A percentile compares a stretch with the other conserved stretches of the same genome.
Evolutionary conservation across 345 rosid genomes (phyloP).

Genomic region (Zanthoxylum bungeanum): DNA sequence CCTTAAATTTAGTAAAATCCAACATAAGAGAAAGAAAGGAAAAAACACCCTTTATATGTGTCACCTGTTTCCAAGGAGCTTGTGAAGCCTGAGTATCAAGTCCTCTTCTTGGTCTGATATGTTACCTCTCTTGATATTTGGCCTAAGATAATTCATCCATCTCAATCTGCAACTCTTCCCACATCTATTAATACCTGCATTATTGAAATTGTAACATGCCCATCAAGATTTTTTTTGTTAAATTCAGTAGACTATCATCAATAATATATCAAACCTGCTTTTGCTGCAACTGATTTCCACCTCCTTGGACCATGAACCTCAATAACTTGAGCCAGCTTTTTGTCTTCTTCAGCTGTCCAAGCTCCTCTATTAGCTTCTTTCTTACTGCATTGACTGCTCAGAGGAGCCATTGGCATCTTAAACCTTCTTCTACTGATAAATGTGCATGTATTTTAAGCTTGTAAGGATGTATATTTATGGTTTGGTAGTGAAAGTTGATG

Average conservation of each 20-base stretch:
- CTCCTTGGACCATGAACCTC: conserved; percentile 45
- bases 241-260: neutral
- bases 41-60: too few species aligned
- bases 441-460: neutral
- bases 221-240: neutral
- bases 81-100: conserved; percentile 50
- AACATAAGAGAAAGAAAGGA: too few species aligned
- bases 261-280: conserved; percentile 33
- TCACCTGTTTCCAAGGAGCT: conserved; percentile 55
- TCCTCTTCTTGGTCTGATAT: conserved; percentile 61
- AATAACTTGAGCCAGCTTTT: conserved; percentile 35
- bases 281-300: conserved; percentile 46
- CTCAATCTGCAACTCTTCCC: conserved; percentile 61
- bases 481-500: neutral
- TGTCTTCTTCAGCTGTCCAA: conserved; percentile 55
- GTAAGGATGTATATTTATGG: conserved; percentile 8
- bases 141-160: conserved; percentile 64
- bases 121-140: conserved; percentile 54
- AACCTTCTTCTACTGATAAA: too few species aligned
- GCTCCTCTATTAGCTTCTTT: conserved; percentile 43
- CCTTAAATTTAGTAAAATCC: too few species aligned
- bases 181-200: conserved; percentile 41
- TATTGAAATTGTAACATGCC: neutral
- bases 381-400: conserved; percentile 17
- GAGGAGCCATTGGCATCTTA: conserved; percentile 27